phyloP scores from a whole-genome alignment of 208 protist genomes.

The Herpetomonas samuelpessoai region DNA sequence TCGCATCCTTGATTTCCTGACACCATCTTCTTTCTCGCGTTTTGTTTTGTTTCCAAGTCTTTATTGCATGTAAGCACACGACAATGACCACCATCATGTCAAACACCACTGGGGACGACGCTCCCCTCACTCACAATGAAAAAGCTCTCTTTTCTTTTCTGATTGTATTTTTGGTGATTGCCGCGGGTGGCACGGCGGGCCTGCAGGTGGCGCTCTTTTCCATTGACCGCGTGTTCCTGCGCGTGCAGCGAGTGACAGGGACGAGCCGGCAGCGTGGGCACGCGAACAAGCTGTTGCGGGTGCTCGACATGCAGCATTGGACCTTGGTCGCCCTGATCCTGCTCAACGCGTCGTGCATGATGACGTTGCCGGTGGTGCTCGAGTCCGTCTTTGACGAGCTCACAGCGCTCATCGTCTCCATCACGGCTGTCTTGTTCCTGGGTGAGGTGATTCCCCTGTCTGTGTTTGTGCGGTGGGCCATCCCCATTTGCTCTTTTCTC shows the following conservation, averaged over 20 bases:
- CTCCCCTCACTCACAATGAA: slow-evolving; percentile 21
- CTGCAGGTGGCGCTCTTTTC: slow-evolving; percentile 72
- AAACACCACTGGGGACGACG: slow-evolving; percentile 10
- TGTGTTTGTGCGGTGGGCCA: slow-evolving; percentile 81
- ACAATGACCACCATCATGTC: too few relatives aligned
- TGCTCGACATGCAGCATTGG: slow-evolving; percentile 61
- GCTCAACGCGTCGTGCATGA: slow-evolving; percentile 69
- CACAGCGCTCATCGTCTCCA: slow-evolving; percentile 75
- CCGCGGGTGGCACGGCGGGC: slow-evolving; percentile 48
- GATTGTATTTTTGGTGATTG: slow-evolving; percentile 30
- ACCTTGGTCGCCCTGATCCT: slow-evolving; percentile 87
- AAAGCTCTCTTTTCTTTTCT: slow-evolving; percentile 25
- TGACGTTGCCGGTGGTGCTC: slow-evolving; percentile 80
- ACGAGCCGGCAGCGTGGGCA: slow-evolving; percentile 29
- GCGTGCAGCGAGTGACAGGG: slow-evolving; percentile 51
- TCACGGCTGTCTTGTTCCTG: slow-evolving; percentile 83
- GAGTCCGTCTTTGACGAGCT: slow-evolving; percentile 61
- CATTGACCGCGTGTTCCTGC: slow-evolving; percentile 61
- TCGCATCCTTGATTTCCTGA: too few relatives aligned
- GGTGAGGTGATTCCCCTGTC: slow-evolving; percentile 92
- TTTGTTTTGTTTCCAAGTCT: too few relatives aligned
- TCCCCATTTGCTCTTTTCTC: slow-evolving; percentile 64
- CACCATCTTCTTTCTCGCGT: too few relatives aligned
- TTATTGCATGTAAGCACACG: too few relatives aligned
- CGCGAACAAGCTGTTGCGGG: slow-evolving; percentile 31